Percentiles rank a stretch among this genome's conserved stretches.
Conservation (phyloP, 306 rosid species). For the Malus domestica region ASM211411v1 NC_041803.1:9107001-9107500, state of each 20-base stretch:
- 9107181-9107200: not conserved
- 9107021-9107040: slow-evolving; percentile 12
- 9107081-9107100: not conserved
- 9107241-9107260: not conserved
- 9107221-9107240: not conserved
- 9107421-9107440: too few relatives aligned
- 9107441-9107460: not conserved
- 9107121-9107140: slow-evolving; percentile 8
- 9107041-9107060: not conserved
- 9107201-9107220: not conserved
- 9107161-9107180: not conserved
- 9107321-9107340: not conserved
- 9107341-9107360: not conserved
- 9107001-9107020: slow-evolving; percentile 8
- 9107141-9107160: slow-evolving; percentile 2
- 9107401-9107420: not conserved
- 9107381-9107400: too few relatives aligned
- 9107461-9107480: too few relatives aligned
- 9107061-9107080: not conserved
- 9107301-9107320: too few relatives aligned
- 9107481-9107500: too few relatives aligned
- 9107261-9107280: not conserved
- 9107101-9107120: not conserved
- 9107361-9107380: not conserved
- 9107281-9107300: too few relatives aligned